Conservation (phyloP, 768 basidiomycete genomes). For the Pleurotus eryngii region DNA sequence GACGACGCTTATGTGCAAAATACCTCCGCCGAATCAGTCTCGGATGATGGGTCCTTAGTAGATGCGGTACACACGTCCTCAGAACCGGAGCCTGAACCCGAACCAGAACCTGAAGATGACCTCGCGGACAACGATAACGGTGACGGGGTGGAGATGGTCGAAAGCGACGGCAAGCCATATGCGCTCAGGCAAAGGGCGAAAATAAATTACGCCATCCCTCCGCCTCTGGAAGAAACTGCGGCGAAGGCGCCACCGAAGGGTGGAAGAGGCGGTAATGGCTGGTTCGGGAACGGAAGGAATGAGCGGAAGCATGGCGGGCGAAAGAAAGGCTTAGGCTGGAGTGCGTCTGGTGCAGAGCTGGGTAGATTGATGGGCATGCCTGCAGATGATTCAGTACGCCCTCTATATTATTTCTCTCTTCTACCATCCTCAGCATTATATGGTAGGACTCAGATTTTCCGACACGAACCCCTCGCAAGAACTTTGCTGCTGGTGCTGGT, state of each 20-base stretch:
- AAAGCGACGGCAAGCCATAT: conserved; percentile 59
- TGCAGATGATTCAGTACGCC: conserved; percentile 64
- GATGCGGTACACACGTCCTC: conserved; percentile 46
- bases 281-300: conserved; percentile 26
- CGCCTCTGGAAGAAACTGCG: conserved; percentile 70
- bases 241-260: conserved; percentile 34
- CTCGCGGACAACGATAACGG: conserved; percentile 37
- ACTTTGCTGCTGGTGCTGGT: conserved; percentile 46
- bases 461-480: conserved; percentile 67
- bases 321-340: conserved; percentile 65
- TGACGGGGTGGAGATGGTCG: conserved; percentile 41
- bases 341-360: conserved; percentile 73
- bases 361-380: conserved; percentile 75
- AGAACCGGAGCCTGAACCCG: conserved; percentile 32
- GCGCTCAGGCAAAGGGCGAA: conserved; percentile 58
- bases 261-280: conserved; percentile 28
- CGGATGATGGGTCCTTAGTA: conserved; percentile 59
- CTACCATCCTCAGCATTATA: background rate
- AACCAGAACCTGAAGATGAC: conserved; percentile 34
- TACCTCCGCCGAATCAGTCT: conserved; percentile 44
- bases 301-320: background rate
- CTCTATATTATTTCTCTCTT: background rate
- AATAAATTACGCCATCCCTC: conserved; percentile 81
- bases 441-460: conserved; percentile 68
- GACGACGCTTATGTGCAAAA: conserved; percentile 50